phyloP scores from a whole-genome alignment of 129 eudicot genomes.

The Artemisia annua region DNA sequence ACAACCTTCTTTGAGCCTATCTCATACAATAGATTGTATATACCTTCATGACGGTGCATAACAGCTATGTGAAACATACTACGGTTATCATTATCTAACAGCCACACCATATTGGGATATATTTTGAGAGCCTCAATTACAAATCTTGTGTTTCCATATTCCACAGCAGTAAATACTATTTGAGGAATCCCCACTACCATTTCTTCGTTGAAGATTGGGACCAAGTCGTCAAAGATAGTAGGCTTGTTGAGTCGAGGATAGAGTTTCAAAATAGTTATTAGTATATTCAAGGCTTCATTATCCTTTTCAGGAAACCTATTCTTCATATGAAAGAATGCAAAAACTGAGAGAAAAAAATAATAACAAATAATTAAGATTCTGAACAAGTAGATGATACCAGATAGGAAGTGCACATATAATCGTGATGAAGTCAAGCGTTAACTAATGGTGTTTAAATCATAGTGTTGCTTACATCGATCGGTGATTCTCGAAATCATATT shows the following conservation, averaged over 20 bases:
- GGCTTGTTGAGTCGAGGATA: neutral
- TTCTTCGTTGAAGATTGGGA: neutral
- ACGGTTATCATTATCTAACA: neutral
- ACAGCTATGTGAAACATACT: slow-evolving; percentile 38
- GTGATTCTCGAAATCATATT: slow-evolving; percentile 5
- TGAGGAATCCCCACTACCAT: too few species aligned
- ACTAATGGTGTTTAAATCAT: neutral
- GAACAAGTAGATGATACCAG: neutral
- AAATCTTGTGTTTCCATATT: slow-evolving; percentile 25
- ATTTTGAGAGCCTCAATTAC: slow-evolving; percentile 7
- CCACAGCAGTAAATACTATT: slow-evolving; percentile 21
- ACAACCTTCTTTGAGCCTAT: slow-evolving; percentile 18
- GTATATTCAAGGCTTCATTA: neutral
- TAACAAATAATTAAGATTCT: neutral
- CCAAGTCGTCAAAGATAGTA: neutral
- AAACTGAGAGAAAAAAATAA: neutral
- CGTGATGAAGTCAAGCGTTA: neutral
- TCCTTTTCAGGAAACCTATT: neutral
- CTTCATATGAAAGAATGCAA: neutral
- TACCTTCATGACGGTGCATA: too few species aligned
- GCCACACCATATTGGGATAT: slow-evolving; percentile 26
- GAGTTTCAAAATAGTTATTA: neutral
- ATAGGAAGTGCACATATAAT: too few species aligned
- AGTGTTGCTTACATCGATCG: neutral
- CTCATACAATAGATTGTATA: slow-evolving; percentile 33